Evolutionary conservation across 2,329 filamentous ascomycete species (phyloP), one percentile per base, ranked within the genome.

Genomic region (Microascus cirrosus): DNA sequence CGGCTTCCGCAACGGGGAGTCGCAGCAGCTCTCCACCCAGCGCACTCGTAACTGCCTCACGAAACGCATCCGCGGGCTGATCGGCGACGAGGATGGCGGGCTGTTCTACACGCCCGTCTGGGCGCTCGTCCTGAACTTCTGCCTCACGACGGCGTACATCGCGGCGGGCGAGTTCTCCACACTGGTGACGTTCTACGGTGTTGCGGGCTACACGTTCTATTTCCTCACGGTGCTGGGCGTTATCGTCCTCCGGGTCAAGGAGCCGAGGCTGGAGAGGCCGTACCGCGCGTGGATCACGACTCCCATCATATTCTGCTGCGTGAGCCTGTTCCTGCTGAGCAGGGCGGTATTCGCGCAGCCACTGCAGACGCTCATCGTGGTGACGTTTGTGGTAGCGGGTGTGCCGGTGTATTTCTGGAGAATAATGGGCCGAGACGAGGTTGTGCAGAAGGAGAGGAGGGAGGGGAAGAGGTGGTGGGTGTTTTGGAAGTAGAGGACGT

Each of bases 261-360:
- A 99, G 70, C 94, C 94, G 3, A 78, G 86, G 61, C 79, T 99
- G 53, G 91, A 96, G 70, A 77, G 94, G 28, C 93, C 94, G 0
- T 99, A 99, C 73, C 86, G 85, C 69, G 96, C 92, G 2, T 99
- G 93, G 94, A 96, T 99, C 67, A 87, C 87, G 1, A 99, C 94
- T 2, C 94, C 94, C 12, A 93, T 99, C 63, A 93, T 96, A 59
- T 99, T 99, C 70, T 99, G 94, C 79, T 99, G 94, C 68, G 94
- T 99, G 45, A 95, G 90, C 69, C 71, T 99, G 62, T 99, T 99
- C 68, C 72, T 99, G 62, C 81, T 99, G 50, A 92, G 85, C 67
- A 80, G 94, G 55, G 91, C 92, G 3, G 85, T 97, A 15, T 94
- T 99, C 68, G 88, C 91, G 35, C 86, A 96, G 72, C 94, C 94